Conservation (phyloP, 352 stramenopile species). For the Pythium periplocum region DNA sequence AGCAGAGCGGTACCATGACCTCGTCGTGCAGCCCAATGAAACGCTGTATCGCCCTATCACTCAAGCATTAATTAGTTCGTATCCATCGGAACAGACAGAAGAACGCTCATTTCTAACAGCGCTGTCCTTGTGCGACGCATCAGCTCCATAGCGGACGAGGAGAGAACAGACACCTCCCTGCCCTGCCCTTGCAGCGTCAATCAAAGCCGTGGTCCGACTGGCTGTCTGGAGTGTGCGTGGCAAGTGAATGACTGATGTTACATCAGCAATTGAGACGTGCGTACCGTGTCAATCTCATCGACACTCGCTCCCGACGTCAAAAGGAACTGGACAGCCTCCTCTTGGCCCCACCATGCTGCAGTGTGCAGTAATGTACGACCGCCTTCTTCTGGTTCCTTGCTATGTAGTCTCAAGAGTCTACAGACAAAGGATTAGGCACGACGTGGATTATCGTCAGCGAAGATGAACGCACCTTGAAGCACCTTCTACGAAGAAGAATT, state of each 20-base stretch:
- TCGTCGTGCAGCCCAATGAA: slow-evolving; percentile 63
- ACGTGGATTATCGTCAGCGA: too few species aligned
- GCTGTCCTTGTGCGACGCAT: slow-evolving; percentile 32
- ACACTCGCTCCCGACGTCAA: slow-evolving; percentile 37
- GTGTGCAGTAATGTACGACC: slow-evolving; percentile 58
- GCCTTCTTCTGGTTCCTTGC: slow-evolving; percentile 38
- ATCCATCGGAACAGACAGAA: not conserved
- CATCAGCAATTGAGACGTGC: not conserved
- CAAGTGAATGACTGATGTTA: too few species aligned
- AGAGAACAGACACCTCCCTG: slow-evolving; percentile 39
- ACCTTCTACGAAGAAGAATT: slow-evolving; percentile 64
- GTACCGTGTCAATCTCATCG: slow-evolving; percentile 50
- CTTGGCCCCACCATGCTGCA: slow-evolving; percentile 39
- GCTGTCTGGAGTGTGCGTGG: slow-evolving; percentile 17
- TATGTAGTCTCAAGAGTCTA: slow-evolving; percentile 36
- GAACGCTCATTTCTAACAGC: slow-evolving; percentile 20
- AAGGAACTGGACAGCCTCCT: slow-evolving; percentile 29
- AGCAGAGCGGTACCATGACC: slow-evolving; percentile 46
- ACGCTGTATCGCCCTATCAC: slow-evolving; percentile 53
- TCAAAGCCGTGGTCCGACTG: slow-evolving; percentile 47
- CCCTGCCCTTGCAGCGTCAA: slow-evolving; percentile 54
- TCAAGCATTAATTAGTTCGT: too few species aligned
- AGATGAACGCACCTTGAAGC: slow-evolving; percentile 18
- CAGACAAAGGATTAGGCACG: not conserved
- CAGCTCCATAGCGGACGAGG: slow-evolving; percentile 42